Conservation (phyloP, 257 asterid genomes). For the Sherardia arvensis region DNA sequence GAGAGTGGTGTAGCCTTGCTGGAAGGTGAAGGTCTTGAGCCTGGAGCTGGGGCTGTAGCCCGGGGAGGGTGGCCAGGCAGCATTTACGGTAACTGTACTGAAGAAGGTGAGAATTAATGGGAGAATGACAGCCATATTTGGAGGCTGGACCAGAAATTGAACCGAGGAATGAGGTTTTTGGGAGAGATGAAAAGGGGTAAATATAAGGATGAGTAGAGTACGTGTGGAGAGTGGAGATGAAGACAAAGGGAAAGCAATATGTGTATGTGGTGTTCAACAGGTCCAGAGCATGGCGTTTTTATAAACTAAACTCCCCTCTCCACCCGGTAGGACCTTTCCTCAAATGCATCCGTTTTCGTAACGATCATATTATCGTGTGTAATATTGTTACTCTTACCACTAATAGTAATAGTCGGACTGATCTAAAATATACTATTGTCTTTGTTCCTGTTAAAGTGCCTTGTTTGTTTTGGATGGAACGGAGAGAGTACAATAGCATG, state of each 20-base stretch:
- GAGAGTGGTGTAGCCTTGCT: slow-evolving; percentile 48
- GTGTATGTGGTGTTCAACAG: slow-evolving; percentile 14
- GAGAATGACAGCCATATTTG: slow-evolving; percentile 33
- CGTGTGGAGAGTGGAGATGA: slow-evolving; percentile 28
- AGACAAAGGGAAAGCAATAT: slow-evolving; percentile 26
- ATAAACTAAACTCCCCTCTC: slow-evolving; percentile 26
- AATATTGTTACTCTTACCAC: not conserved
- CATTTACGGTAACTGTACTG: slow-evolving; percentile 15
- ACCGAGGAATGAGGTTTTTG: not conserved
- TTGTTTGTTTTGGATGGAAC: too few species aligned
- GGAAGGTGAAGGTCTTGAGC: slow-evolving; percentile 48
- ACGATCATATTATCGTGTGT: not conserved
- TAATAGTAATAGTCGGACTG: too few species aligned
- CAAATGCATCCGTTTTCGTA: not conserved
- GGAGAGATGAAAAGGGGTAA: not conserved
- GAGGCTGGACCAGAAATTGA: not conserved
- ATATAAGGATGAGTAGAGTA: not conserved
- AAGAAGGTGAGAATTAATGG: slow-evolving; percentile 14
- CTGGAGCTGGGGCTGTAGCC: slow-evolving; percentile 70
- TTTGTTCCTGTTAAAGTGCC: too few species aligned
- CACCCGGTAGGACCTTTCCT: slow-evolving; percentile 29
- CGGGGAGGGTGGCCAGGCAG: slow-evolving; percentile 71
- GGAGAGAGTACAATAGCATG: too few species aligned
- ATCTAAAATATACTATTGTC: too few species aligned
- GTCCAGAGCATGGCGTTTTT: slow-evolving; percentile 27